Evolutionary conservation across 495 filamentous ascomycete species (phyloP), one percentile per base, ranked within the genome.

Genomic region (Penicillium mononematosum): DNA sequence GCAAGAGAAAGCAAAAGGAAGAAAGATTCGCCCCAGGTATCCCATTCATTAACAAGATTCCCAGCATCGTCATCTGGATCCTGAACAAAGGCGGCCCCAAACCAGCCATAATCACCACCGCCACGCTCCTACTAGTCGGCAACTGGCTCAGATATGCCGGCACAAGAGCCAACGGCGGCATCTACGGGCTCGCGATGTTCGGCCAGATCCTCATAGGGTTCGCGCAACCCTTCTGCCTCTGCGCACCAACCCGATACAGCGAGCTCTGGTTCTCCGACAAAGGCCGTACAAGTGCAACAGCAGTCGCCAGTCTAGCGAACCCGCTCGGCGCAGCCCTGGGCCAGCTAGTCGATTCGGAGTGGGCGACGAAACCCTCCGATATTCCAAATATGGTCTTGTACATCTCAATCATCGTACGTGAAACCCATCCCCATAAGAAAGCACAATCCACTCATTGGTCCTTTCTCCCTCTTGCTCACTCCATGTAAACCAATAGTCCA

Each of bases 141-240:
- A 96, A 95, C 75, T 96, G 93, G 91, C 85, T 98, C 62, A 88
- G 94, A 56, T 96, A 93, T 75, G 90, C 81, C 1, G 91, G 91
- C 55, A 86, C 89, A 4, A 80, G 80, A 61, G 77, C 83, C 1
- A 72, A 75, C 32, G 74, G 74, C 12, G 84, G 82, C 22, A 81
- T 82, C 36, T 96, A 90, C 62, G 85, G 87, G 10, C 79, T 89
- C 20, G 88, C 90, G 43, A 90, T 97, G 87, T 87, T 96, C 70
- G 94, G 93, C n/a, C 94, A 98, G 75, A 87, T 97, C 72, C 73
- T 98, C 17, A 90, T 87, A 38, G 94, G 94, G 1, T 75, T 96
- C 9, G 87, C 90, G 12, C 94, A 98, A 59, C 92, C 94, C 0
- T 97, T 98, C 72, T 91, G 96, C 32, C 83, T 98, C 5, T 84